A percentile compares a stretch with the other conserved stretches of the same genome.
These are phyloP conservation scores for Gloeophyllum trabeum DNA, from an alignment of 768 basidiomycete species.

Conservation along the genomic window DNA sequence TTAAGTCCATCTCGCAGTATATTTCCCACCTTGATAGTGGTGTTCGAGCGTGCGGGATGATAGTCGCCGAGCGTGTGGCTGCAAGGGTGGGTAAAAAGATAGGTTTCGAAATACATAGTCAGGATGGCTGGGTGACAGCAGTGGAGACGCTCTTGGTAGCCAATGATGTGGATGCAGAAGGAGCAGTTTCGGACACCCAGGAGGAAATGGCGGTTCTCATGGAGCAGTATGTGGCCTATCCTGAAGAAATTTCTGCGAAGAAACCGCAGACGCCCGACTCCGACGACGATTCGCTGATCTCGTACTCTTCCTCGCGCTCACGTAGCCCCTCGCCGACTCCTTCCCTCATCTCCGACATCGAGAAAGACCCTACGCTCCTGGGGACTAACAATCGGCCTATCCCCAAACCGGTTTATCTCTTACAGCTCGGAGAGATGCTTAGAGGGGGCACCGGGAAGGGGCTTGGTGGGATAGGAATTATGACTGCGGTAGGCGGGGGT, in stretches of 20 bases:
- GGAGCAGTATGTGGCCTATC: too few relatives aligned
- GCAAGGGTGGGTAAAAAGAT: constrained; percentile 50
- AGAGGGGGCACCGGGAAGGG: constrained; percentile 41
- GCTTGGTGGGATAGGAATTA: constrained; percentile 29
- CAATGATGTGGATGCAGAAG: constrained; percentile 39
- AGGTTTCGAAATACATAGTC: constrained; percentile 68
- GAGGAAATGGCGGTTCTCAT: not conserved
- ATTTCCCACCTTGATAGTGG: constrained; percentile 66
- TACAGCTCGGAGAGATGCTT: constrained; percentile 73
- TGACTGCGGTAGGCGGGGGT: constrained; percentile 60
- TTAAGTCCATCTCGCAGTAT: constrained; percentile 62
- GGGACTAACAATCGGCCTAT: constrained; percentile 60
- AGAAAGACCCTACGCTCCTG: constrained; percentile 68
- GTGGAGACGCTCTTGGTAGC: constrained; percentile 41
- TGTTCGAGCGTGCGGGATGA: constrained; percentile 85
- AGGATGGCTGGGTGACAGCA: constrained; percentile 54
- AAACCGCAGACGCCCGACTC: not conserved
- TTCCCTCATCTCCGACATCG: constrained; percentile 72
- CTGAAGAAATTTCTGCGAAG: not conserved
- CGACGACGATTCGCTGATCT: constrained; percentile 60
- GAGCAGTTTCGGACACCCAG: too few relatives aligned
- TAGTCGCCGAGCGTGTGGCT: constrained; percentile 77
- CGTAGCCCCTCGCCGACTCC: constrained; percentile 75
- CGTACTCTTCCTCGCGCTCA: constrained; percentile 57
- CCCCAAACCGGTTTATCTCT: constrained; percentile 80